These are phyloP conservation scores for Astrothelium macrocarpum DNA, from an alignment of 495 filamentous ascomycete species.

Conservation along the genomic window DNA sequence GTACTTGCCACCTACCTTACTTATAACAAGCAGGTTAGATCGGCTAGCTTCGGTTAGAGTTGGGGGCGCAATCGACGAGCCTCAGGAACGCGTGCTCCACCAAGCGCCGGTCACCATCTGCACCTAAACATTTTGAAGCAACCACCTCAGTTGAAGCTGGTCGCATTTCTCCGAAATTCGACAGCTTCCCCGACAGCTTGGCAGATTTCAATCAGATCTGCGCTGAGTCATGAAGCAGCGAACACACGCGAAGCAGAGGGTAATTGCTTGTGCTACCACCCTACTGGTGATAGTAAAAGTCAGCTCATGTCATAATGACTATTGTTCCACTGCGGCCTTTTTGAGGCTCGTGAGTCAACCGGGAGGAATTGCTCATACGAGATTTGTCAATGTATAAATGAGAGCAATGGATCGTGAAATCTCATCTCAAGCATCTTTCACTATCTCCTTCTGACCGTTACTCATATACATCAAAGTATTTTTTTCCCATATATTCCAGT, in stretches of 20 bases:
- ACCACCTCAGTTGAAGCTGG: not conserved
- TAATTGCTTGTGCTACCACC: not conserved
- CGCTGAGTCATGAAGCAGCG: not conserved
- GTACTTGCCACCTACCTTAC: no score
- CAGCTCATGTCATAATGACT: conserved; percentile 3
- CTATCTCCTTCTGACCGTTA: not conserved
- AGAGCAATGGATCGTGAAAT: not conserved
- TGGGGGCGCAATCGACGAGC: not conserved
- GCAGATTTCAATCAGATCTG: not conserved
- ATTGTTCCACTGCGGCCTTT: not conserved
- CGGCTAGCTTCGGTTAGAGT: not conserved
- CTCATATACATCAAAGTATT: no score
- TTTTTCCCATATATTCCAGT: no score
- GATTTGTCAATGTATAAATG: not conserved
- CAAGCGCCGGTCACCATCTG: not conserved
- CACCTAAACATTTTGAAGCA: not conserved
- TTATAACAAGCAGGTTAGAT: no score
- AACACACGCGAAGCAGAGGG: no score
- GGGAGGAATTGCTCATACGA: not conserved
- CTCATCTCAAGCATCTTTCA: not conserved
- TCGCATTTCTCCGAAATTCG: not conserved
- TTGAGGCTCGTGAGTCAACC: not conserved
- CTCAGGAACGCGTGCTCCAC: not conserved
- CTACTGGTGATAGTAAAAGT: not conserved
- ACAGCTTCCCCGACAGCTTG: not conserved